Evolutionary conservation across 768 basidiomycete genomes (phyloP).

Genomic region (Punctularia strigosozonata): DNA sequence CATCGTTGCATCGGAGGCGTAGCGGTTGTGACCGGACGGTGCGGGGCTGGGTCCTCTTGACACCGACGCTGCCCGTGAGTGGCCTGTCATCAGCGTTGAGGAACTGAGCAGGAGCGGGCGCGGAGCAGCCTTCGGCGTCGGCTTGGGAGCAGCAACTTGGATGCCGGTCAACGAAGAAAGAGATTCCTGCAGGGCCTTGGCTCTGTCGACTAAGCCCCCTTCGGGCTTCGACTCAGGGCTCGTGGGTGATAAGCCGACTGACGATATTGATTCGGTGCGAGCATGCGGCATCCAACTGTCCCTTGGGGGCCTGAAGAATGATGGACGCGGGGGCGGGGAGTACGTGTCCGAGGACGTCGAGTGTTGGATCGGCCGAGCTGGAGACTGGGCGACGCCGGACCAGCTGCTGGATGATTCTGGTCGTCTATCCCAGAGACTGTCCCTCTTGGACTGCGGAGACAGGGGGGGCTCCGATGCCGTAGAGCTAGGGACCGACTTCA

Average conservation of each 20-base stretch:
- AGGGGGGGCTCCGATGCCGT: background rate
- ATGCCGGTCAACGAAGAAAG: conserved; percentile 28
- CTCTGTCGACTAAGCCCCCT: conserved; percentile 24
- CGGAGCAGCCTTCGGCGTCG: conserved; percentile 40
- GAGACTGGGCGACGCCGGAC: too few species aligned
- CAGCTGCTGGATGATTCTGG: background rate
- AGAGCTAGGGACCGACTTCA: background rate
- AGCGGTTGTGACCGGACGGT: conserved; percentile 10
- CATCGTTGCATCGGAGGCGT: too few species aligned
- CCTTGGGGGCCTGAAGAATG: conserved; percentile 43
- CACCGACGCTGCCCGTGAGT: conserved; percentile 12
- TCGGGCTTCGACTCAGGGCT: conserved; percentile 7
- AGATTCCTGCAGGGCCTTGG: conserved; percentile 29
- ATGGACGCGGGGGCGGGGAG: conserved; percentile 46
- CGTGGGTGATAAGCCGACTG: conserved; percentile 2
- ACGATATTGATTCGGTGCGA: conserved; percentile 12
- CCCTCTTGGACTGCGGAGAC: background rate
- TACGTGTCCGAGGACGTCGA: conserved; percentile 25
- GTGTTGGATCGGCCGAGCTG: background rate
- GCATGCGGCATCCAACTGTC: conserved; percentile 38
- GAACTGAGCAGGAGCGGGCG: conserved; percentile 57
- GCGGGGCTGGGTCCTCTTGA: conserved; percentile 7
- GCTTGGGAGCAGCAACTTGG: conserved; percentile 18
- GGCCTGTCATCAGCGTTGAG: conserved; percentile 12
- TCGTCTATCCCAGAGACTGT: background rate